Percentiles rank a stretch among this genome's conserved stretches.
These are phyloP conservation scores for Fraxinus baroniana DNA, from an alignment of 305 asterid genomes.

Conservation along the genomic window DNA sequence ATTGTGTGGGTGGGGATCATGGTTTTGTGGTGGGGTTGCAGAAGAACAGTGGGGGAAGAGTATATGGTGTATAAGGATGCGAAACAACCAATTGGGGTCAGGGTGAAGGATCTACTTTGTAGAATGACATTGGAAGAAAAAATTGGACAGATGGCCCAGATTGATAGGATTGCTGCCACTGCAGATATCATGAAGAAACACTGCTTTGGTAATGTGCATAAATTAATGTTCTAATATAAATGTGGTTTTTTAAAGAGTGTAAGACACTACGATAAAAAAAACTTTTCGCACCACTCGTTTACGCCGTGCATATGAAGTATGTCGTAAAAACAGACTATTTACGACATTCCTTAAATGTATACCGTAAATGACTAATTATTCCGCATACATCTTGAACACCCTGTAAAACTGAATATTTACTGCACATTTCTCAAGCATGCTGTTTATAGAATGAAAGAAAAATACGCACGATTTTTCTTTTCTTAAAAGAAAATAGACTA, in stretches of 20 bases:
- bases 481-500: not conserved
- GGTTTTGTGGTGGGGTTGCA: conserved; percentile 42
- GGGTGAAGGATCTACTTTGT: conserved; percentile 66
- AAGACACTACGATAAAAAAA: not conserved
- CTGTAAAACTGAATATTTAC: too few species aligned
- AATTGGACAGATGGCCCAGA: conserved; percentile 92
- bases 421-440: not conserved
- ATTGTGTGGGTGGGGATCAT: conserved; percentile 36
- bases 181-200: conserved; percentile 54
- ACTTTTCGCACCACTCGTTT: not conserved
- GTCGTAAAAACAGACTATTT: not conserved
- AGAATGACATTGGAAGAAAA: conserved; percentile 77
- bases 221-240: not conserved
- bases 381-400: not conserved
- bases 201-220: conserved; percentile 52
- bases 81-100: conserved; percentile 49
- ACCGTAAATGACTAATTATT: not conserved
- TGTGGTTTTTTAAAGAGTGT: not conserved
- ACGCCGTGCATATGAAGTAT: not conserved
- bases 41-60: conserved; percentile 41
- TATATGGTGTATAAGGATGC: conserved; percentile 66
- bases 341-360: too few species aligned
- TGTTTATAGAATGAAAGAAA: not conserved
- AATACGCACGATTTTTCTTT: too few species aligned
- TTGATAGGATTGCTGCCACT: conserved; percentile 68